Conservation (phyloP, 176 grass and related monocot genomes). For the Juncus effusus region DNA sequence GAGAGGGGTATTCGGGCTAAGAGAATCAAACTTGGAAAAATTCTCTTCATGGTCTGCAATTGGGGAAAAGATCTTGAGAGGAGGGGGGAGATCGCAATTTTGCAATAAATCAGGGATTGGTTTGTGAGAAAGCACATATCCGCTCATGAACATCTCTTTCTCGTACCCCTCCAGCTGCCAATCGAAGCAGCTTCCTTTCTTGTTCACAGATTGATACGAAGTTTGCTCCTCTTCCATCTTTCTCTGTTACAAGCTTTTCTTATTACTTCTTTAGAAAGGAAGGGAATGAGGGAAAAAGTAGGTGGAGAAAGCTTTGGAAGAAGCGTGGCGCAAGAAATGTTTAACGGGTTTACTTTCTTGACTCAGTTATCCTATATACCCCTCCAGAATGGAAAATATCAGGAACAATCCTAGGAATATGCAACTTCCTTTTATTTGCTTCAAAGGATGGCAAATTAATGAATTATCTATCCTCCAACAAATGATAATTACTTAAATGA, state of each 20-base stretch:
- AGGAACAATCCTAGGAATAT: no score
- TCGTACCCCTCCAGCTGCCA: conserved; percentile 40
- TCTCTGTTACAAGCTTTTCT: background rate
- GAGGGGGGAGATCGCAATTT: conserved; percentile 92
- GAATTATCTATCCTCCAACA: no score
- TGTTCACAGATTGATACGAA: conserved; percentile 7
- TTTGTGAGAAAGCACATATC: conserved; percentile 28
- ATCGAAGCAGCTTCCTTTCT: conserved; percentile 37
- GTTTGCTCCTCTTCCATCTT: conserved; percentile 30
- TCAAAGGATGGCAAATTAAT: no score
- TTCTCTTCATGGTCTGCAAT: conserved; percentile 24
- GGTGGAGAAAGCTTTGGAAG: conserved; percentile 18
- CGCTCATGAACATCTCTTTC: conserved; percentile 56
- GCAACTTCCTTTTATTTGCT: no score
- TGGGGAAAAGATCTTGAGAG: conserved; percentile 70
- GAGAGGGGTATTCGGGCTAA: conserved; percentile 16
- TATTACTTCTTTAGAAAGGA: background rate
- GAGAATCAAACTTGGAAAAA: background rate
- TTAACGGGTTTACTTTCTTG: background rate
- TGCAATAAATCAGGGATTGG: conserved; percentile 60
- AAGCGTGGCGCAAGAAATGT: conserved; percentile 37
- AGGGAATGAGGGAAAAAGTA: conserved; percentile 8
- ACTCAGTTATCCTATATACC: background rate
- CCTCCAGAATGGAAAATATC: no score
- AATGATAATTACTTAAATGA: no score